Evolutionary conservation across 768 basidiomycete genomes (phyloP).

Genomic region (Dioszegia crocea): DNA sequence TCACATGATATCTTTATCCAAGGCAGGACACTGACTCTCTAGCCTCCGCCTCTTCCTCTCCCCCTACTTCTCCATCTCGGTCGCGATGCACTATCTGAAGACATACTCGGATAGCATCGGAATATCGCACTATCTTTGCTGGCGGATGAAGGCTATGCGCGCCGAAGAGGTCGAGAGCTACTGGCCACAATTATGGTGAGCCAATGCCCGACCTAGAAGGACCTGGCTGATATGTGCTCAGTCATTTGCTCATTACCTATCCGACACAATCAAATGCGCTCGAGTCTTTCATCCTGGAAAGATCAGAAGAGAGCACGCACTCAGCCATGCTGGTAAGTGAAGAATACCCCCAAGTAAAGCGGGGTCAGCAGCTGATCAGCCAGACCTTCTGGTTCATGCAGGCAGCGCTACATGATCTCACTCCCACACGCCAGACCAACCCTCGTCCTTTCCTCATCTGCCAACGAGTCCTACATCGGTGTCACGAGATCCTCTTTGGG

Average conservation of each 20-base stretch:
- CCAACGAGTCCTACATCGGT: conserved; percentile 80
- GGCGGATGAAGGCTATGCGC: conserved; percentile 51
- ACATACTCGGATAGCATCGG: conserved; percentile 53
- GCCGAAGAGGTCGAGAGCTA: conserved; percentile 55
- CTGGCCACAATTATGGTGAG: conserved; percentile 55
- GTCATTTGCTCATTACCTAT: conserved; percentile 88
- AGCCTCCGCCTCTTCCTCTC: conserved; percentile 88
- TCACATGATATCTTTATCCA: too few relatives aligned
- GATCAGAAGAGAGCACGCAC: conserved; percentile 85
- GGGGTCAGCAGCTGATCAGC: neutral
- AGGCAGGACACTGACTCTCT: neutral
- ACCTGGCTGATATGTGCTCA: conserved; percentile 50
- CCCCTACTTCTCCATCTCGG: conserved; percentile 89
- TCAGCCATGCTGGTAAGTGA: conserved; percentile 83
- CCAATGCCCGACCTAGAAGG: neutral
- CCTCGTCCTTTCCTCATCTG: conserved; percentile 83
- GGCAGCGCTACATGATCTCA: conserved; percentile 80
- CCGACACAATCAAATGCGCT: conserved; percentile 87
- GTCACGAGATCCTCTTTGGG: conserved; percentile 94
- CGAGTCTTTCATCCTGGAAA: conserved; percentile 86
- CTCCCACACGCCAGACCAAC: conserved; percentile 55
- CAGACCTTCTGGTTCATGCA: conserved; percentile 99
- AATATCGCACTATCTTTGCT: conserved; percentile 54
- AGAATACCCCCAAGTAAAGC: neutral
- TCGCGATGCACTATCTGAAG: conserved; percentile 75